Base-by-base conservation (phyloP, 306 rosid species). In the Medicago lupulina region DNA sequence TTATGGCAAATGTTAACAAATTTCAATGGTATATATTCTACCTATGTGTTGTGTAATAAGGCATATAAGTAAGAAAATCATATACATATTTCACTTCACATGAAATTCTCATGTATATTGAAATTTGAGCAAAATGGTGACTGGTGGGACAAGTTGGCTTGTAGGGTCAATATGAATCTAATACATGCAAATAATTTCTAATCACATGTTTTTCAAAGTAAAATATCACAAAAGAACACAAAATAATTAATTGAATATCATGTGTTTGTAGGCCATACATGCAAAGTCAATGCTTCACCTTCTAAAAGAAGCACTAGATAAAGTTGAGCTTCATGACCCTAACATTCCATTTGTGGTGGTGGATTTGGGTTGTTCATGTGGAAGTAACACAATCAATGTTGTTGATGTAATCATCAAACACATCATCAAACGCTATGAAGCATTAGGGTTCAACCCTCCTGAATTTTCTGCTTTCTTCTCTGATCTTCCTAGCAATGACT, bases 401-500 rank as follows among this genome's bases (percentile, higher is more conserved):
- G 55, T 95, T 9, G 92, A 92, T 53, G 91, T 83, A 70, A 95
- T 95, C 23, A 74, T 95, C 72, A 86, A 95, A 57, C 96, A 92
- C 88, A 84, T 95, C 25, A 79, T 85, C 59, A 88, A 95, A 77
- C 96, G 98, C 5, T 92, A 86, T 16, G 97, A 89, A 75, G 93
- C 88, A 10, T 47, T 77, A 16, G 97, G 96, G 12, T 55, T 7
- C 4, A 83, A 86, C 5, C 90, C 87, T 1, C 99, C 99, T 1
- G 99, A 95, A 79, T 95, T 95, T 63, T 89, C 97, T 1, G 99
- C 97, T 8, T 95, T 92, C 63, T 95, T 95, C 88, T 89, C 97
- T 10, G 99, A 95, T 77, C 99, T 95, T 65, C 98, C 99, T 0
- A 87, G 97, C 74, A 95, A 95, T 53, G 99, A 95, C 82, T 95